Evolutionary conservation across 257 asterid species (phyloP).

Genomic region (Paraleonurus japonicus): DNA sequence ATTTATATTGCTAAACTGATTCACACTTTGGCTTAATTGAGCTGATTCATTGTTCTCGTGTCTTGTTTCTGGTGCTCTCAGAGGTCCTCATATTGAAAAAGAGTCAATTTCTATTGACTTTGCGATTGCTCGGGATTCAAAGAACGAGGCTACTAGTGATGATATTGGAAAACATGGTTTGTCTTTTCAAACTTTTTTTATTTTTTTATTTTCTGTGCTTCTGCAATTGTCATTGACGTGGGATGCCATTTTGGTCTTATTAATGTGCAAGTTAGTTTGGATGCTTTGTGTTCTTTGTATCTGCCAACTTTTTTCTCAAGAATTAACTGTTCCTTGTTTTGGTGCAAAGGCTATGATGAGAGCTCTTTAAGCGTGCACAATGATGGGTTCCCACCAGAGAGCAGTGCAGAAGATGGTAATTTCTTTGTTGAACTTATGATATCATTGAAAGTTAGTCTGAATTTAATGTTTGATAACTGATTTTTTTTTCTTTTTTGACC

Average conservation of each 20-base stretch:
- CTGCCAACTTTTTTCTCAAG: neutral
- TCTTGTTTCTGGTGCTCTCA: conserved; percentile 27
- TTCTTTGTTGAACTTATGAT: neutral
- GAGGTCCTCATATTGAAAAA: conserved; percentile 32
- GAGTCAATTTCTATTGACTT: conserved; percentile 26
- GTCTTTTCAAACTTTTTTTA: neutral
- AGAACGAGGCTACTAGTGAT: conserved; percentile 26
- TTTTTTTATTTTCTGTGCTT: neutral
- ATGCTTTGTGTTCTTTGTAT: conserved; percentile 1
- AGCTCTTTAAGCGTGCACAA: conserved; percentile 28
- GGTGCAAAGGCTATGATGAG: conserved; percentile 35
- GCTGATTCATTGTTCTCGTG: conserved; percentile 11
- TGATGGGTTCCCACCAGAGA: conserved; percentile 38
- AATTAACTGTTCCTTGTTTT: conserved; percentile 25
- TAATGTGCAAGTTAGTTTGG: neutral
- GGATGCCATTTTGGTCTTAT: neutral
- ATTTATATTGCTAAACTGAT: conserved; percentile 8
- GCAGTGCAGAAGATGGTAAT: conserved; percentile 49
- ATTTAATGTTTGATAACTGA: neutral
- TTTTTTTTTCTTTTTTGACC: neutral
- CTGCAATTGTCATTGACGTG: neutral
- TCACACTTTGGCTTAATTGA: neutral
- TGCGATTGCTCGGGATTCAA: conserved; percentile 24
- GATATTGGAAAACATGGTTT: conserved; percentile 36
- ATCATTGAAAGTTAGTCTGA: neutral